phyloP scores from a whole-genome alignment of 345 rosid species.

The Pugionium dolabratum region DNA sequence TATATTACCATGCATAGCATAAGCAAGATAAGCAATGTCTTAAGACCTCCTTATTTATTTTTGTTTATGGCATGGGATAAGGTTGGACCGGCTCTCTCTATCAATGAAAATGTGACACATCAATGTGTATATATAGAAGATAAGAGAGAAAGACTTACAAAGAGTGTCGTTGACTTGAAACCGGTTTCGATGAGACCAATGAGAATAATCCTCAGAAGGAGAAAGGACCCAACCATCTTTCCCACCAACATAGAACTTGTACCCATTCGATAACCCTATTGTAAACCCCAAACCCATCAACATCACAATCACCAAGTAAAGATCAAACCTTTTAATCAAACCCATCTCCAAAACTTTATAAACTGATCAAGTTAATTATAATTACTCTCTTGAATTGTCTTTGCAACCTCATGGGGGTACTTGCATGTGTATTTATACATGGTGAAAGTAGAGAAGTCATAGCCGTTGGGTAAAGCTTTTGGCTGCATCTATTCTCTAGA shows the following conservation, averaged over 20 bases:
- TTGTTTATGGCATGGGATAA: too few relatives aligned
- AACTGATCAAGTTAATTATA: neutral
- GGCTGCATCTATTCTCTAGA: conserved; percentile 33
- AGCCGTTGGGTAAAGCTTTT: conserved; percentile 44
- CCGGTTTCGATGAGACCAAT: conserved; percentile 81
- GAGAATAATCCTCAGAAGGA: conserved; percentile 68
- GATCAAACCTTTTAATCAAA: conserved; percentile 21
- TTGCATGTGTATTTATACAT: conserved; percentile 37
- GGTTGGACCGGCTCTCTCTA: too few relatives aligned
- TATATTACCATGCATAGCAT: neutral
- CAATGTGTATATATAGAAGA: neutral
- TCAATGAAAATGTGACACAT: neutral
- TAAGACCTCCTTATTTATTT: too few relatives aligned
- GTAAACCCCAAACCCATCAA: conserved; percentile 43
- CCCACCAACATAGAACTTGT: conserved; percentile 70
- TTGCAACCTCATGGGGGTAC: conserved; percentile 12
- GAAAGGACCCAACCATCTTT: conserved; percentile 71
- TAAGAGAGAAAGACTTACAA: conserved; percentile 41
- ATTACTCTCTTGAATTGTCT: neutral
- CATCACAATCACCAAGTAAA: conserved; percentile 27
- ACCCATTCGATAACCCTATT: conserved; percentile 40
- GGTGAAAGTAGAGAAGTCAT: conserved; percentile 22
- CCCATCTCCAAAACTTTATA: conserved; percentile 12
- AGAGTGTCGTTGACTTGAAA: conserved; percentile 86
- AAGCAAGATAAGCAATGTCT: too few relatives aligned